Conservation (phyloP, 169 alveolate genomes). For the Blepharisma undulans region DNA sequence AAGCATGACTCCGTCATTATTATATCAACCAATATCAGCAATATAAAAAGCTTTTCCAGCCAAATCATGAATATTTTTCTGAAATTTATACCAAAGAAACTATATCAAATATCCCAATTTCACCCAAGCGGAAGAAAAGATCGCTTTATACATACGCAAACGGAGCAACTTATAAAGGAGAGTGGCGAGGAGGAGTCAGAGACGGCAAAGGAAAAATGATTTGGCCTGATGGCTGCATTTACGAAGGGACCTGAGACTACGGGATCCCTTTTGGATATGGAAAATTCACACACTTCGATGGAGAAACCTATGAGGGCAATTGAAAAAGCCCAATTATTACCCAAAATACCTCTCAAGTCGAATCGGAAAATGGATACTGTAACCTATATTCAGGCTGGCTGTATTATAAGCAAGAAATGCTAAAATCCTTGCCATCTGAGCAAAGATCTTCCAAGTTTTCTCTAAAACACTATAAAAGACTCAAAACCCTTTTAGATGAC, state of each 20-base stretch:
- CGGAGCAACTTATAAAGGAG: constrained; percentile 42
- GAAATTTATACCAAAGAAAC: background rate
- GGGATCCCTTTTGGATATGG: constrained; percentile 47
- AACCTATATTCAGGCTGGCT: background rate
- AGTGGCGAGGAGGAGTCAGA: constrained; percentile 43
- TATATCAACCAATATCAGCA: background rate
- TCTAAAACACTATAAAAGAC: background rate
- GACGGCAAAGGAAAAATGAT: constrained; percentile 53
- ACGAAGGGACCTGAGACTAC: constrained; percentile 46
- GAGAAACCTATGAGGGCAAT: background rate
- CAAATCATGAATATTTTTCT: background rate
- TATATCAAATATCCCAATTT: background rate
- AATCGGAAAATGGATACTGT: background rate
- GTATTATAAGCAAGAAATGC: background rate
- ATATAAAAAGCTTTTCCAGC: background rate
- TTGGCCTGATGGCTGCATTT: constrained; percentile 52
- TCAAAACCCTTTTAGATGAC: background rate
- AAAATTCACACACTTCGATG: constrained; percentile 32
- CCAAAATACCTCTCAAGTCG: background rate
- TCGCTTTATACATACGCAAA: background rate
- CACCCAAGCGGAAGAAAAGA: background rate
- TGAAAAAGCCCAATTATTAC: background rate
- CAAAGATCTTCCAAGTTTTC: background rate
- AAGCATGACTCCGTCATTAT: background rate
- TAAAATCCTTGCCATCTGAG: background rate